Evolutionary conservation across 2,329 filamentous ascomycete genomes (phyloP).

Genomic region (Xylariaceae sp.): DNA sequence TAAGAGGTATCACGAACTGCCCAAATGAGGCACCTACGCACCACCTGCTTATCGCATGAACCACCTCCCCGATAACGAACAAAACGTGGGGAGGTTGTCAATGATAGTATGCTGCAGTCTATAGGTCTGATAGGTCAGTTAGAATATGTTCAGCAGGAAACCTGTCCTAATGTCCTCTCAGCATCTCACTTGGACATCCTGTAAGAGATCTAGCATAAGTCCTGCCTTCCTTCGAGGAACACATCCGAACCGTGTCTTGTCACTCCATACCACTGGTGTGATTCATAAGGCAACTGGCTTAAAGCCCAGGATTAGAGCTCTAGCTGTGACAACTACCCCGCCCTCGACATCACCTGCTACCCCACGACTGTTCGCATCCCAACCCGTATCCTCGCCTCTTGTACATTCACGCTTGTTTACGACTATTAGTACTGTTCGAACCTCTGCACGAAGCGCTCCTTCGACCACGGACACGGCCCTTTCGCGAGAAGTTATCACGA

Average conservation of each 20-base stretch:
- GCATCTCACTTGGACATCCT: no score
- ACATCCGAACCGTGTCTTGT: not conserved
- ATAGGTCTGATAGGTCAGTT: no score
- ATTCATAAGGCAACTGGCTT: not conserved
- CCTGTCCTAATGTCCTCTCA: no score
- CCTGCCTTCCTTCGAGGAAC: not conserved
- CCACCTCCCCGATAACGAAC: no score
- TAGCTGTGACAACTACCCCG: not conserved
- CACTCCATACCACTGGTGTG: no score
- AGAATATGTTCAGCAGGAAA: no score
- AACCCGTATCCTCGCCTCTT: not conserved
- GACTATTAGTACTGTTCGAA: not conserved
- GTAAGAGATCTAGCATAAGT: no score
- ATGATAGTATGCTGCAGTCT: no score
- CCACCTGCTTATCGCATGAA: no score
- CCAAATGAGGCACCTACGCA: no score
- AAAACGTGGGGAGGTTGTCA: no score
- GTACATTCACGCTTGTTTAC: not conserved
- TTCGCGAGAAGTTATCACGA: constrained; percentile 7
- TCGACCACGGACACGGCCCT: constrained; percentile 12
- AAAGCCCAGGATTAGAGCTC: not conserved
- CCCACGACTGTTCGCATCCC: not conserved
- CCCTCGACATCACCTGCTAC: not conserved
- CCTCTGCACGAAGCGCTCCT: not conserved
- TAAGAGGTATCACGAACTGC: no score